phyloP scores from a whole-genome alignment of 345 rosid genomes.

The Chamaenerion angustifolium region DNA sequence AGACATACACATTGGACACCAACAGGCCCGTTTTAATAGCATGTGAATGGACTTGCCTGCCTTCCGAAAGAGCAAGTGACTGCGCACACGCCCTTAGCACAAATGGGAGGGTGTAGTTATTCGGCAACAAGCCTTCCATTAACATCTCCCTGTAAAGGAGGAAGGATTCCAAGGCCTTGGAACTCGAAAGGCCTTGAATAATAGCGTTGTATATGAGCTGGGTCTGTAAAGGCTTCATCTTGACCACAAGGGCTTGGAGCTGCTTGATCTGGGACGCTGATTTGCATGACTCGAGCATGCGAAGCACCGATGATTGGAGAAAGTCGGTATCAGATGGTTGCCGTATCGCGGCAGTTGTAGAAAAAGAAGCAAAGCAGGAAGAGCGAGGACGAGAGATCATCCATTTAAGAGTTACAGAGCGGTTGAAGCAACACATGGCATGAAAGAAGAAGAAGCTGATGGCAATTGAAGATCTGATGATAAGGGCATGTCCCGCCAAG shows the following conservation, averaged over 20 bases:
- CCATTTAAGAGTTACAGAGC: constrained; percentile 3
- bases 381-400: constrained; percentile 3
- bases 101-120: constrained; percentile 27
- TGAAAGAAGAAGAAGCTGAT: constrained; percentile 1
- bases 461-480: background rate
- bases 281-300: constrained; percentile 17
- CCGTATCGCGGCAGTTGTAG: background rate
- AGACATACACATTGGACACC: constrained; percentile 22
- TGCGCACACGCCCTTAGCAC: constrained; percentile 30
- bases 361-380: background rate
- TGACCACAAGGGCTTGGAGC: constrained; percentile 24
- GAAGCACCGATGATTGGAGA: constrained; percentile 5
- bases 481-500: no score
- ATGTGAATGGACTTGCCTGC: constrained; percentile 30
- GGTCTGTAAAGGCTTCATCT: constrained; percentile 12
- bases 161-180: constrained; percentile 9
- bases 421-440: constrained; percentile 13
- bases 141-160: constrained; percentile 24
- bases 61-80: constrained; percentile 16
- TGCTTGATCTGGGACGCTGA: constrained; percentile 19
- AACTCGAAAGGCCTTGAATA: constrained; percentile 19
- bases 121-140: constrained; percentile 17
- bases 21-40: constrained; percentile 21
- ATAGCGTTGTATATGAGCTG: constrained; percentile 22
- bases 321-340: background rate